These are phyloP conservation scores for Geotrichum siamense DNA, from an alignment of 1,139 yeast genomes.

Conservation along the genomic window DNA sequence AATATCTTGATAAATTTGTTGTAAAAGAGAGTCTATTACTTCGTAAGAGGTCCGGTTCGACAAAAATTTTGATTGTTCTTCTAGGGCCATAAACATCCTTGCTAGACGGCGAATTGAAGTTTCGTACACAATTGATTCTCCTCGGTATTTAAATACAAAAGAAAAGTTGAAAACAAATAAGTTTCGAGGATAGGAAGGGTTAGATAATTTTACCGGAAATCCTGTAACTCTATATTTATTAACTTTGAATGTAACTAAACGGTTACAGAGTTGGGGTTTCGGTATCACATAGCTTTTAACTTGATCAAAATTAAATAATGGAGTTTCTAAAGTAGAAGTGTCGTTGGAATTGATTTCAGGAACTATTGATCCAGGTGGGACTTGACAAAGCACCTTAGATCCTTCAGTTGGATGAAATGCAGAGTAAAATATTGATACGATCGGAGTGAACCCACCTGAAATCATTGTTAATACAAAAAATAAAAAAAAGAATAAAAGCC, in stretches of 20 bases:
- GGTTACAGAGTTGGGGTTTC: slow-evolving; percentile 82
- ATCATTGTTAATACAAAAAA: no score
- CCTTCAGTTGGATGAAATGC: slow-evolving; percentile 95
- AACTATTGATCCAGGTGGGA: slow-evolving; percentile 59
- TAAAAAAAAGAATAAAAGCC: not conserved
- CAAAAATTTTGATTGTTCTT: slow-evolving; percentile 75
- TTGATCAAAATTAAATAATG: slow-evolving; percentile 68
- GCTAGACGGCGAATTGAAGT: slow-evolving; percentile 79
- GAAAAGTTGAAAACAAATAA: slow-evolving; percentile 89
- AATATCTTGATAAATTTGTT: slow-evolving; percentile 85
- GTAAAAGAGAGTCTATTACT: slow-evolving; percentile 71
- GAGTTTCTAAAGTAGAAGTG: slow-evolving; percentile 36
- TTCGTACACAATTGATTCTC: slow-evolving; percentile 81
- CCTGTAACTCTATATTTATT: slow-evolving; percentile 71
- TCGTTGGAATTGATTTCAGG: slow-evolving; percentile 34
- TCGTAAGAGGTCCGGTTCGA: slow-evolving; percentile 41
- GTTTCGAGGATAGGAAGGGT: slow-evolving; percentile 73
- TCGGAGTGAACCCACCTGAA: slow-evolving; percentile 65
- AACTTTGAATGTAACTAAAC: slow-evolving; percentile 65
- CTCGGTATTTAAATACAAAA: slow-evolving; percentile 77
- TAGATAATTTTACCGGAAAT: slow-evolving; percentile 81
- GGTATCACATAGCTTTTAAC: slow-evolving; percentile 90
- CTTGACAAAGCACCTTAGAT: slow-evolving; percentile 87
- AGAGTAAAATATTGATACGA: slow-evolving; percentile 79
- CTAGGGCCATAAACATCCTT: slow-evolving; percentile 80